Conservation (phyloP, 192 early-diverging fungal species). For the Diversispora epigaea region DNA sequence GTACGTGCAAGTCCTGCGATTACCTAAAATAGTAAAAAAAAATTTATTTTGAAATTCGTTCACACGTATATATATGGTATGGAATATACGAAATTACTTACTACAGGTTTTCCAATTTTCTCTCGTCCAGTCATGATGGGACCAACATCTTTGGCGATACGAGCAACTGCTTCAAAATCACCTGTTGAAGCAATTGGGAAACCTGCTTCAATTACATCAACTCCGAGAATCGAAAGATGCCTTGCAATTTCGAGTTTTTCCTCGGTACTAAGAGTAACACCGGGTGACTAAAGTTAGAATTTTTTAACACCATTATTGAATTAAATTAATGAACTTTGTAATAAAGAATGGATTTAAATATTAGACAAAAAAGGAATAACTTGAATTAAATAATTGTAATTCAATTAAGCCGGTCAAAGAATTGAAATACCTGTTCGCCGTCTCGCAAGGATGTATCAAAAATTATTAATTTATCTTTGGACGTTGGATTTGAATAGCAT, state of each 20-base stretch:
- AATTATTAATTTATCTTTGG: conserved; percentile 81
- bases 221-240: conserved; percentile 89
- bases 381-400: too few species aligned
- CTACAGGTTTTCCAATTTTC: conserved; percentile 76
- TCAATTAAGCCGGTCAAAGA: too few species aligned
- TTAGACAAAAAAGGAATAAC: too few species aligned
- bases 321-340: too few species aligned
- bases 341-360: too few species aligned
- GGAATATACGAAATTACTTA: conserved; percentile 39
- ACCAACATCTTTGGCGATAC: conserved; percentile 92
- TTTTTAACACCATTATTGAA: neutral
- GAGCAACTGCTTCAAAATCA: conserved; percentile 93
- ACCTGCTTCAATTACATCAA: conserved; percentile 94
- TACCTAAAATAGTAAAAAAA: conserved; percentile 43
- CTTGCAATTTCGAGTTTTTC: conserved; percentile 96
- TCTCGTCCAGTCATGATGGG: conserved; percentile 78
- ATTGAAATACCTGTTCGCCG: conserved; percentile 78
- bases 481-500: neutral
- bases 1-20: conserved; percentile 91
- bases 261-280: conserved; percentile 86
- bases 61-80: neutral
- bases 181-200: conserved; percentile 93
- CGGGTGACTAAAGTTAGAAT: conserved; percentile 71
- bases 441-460: conserved; percentile 97
- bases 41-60: neutral